Percentiles rank a stretch among this genome's conserved stretches.
Conservation (phyloP, 2,329 filamentous ascomycete genomes). For the Calonectria montana region DNA sequence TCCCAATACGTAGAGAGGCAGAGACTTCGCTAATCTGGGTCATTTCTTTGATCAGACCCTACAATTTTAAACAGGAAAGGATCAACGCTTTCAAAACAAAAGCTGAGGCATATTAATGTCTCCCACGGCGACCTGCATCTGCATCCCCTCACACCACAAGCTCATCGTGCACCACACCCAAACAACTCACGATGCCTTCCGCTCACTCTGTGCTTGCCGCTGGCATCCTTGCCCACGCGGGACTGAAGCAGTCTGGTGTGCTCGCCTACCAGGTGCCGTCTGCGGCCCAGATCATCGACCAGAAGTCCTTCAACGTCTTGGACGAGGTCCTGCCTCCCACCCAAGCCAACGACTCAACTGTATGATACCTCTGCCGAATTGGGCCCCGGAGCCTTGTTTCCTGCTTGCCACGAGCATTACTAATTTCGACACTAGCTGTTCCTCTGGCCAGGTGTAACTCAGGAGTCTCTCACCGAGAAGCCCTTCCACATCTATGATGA, state of each 20-base stretch:
- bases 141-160: not conserved
- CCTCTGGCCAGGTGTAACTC: constrained; percentile 37
- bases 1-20: not conserved
- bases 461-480: constrained; percentile 32
- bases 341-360: constrained; percentile 34
- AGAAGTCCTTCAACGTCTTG: constrained; percentile 38
- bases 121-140: constrained; percentile 16
- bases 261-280: constrained; percentile 58
- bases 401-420: not conserved
- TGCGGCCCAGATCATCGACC: constrained; percentile 36
- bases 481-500: constrained; percentile 55
- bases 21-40: constrained; percentile 10
- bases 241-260: constrained; percentile 11
- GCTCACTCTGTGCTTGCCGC: constrained; percentile 30
- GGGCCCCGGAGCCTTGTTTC: not conserved
- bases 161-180: constrained; percentile 3
- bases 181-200: constrained; percentile 32
- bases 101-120: constrained; percentile 27
- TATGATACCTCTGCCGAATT: not conserved
- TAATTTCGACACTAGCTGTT: constrained; percentile 12
- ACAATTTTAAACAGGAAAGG: constrained; percentile 7
- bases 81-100: constrained; percentile 11
- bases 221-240: constrained; percentile 27
- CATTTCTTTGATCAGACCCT: not conserved
- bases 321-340: constrained; percentile 27